Evolutionary conservation across 1,284 basidiomycete genomes (phyloP).

Genomic region (Farysia itapuensis): DNA sequence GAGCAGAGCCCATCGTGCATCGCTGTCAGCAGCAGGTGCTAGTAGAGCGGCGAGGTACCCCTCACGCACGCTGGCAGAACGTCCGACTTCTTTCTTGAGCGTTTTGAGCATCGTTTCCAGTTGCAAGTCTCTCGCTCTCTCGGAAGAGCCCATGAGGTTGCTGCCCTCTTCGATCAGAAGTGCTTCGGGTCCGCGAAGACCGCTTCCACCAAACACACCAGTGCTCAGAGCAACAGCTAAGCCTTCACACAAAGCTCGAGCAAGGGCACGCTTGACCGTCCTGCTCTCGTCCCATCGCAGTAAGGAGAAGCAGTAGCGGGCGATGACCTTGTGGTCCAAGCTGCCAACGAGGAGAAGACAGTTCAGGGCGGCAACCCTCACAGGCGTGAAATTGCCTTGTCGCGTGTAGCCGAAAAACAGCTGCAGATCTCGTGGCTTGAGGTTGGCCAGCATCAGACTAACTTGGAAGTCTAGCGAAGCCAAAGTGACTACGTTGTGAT

Average conservation of each 20-base stretch:
- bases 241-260: conserved; percentile 80
- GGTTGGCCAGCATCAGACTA: conserved; percentile 53
- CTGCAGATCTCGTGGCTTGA: conserved; percentile 78
- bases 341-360: conserved; percentile 82
- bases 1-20: conserved; percentile 85
- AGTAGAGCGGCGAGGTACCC: conserved; percentile 54
- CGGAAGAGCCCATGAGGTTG: conserved; percentile 30
- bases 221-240: conserved; percentile 82
- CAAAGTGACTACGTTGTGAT: conserved; percentile 88
- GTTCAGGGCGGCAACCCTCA: conserved; percentile 90
- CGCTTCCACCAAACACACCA: conserved; percentile 72
- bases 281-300: conserved; percentile 83
- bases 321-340: conserved; percentile 67
- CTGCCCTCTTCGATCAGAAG: conserved; percentile 42
- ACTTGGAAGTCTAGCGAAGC: conserved; percentile 63
- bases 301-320: conserved; percentile 86
- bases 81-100: conserved; percentile 54
- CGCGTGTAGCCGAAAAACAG: conserved; percentile 86
- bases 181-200: conserved; percentile 32
- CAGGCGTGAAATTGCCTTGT: conserved; percentile 74
- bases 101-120: conserved; percentile 62
- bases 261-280: conserved; percentile 79
- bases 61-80: conserved; percentile 55
- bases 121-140: conserved; percentile 63
- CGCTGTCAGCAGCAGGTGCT: conserved; percentile 69